Percentiles rank a stretch among this genome's conserved stretches.
phyloP scores from a whole-genome alignment of 331 rosid species.

The Acacia concinna region DNA sequence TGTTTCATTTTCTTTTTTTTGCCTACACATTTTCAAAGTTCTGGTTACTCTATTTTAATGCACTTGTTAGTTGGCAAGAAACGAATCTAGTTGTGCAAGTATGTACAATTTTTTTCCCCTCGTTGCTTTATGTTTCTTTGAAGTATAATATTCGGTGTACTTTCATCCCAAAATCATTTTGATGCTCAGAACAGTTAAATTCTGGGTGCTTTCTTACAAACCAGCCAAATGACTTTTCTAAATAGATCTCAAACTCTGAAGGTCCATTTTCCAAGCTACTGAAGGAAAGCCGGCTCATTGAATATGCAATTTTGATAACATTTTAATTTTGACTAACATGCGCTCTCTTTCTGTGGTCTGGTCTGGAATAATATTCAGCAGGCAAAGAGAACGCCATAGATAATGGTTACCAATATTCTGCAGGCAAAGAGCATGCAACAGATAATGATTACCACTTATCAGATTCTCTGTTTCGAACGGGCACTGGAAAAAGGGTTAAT shows the following conservation, averaged over 20 bases:
- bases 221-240: not conserved
- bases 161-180: too few relatives aligned
- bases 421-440: slow-evolving; percentile 48
- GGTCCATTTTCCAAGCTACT: not conserved
- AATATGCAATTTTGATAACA: not conserved
- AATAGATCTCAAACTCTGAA: not conserved
- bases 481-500: slow-evolving; percentile 70
- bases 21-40: not conserved
- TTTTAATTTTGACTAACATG: not conserved
- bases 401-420: slow-evolving; percentile 28
- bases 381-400: slow-evolving; percentile 44
- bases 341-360: not conserved
- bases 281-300: not conserved
- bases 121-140: not conserved
- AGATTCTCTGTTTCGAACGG: slow-evolving; percentile 75
- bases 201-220: not conserved
- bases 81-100: not conserved
- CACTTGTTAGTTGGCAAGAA: not conserved
- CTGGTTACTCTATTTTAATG: not conserved
- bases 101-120: too few relatives aligned
- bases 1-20: not conserved
- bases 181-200: not conserved
- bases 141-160: not conserved
- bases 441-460: slow-evolving; percentile 42
- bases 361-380: slow-evolving; percentile 27